Percentiles rank a stretch among this genome's conserved stretches.
These are phyloP conservation scores for Plasmodium gonderi DNA, from an alignment of 169 alveolate species.

Conservation along the genomic window DNA sequence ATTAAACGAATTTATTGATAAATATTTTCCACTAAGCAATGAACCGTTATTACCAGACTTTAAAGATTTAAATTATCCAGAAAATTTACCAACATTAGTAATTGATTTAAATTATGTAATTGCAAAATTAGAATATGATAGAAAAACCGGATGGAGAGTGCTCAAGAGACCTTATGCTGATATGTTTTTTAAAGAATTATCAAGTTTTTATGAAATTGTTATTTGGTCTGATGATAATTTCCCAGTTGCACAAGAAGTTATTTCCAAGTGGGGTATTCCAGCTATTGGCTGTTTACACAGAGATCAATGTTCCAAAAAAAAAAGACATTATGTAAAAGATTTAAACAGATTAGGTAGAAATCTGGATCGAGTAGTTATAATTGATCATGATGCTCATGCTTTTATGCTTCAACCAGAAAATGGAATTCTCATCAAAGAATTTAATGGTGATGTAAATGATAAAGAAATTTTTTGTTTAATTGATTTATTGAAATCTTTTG, in stretches of 20 bases:
- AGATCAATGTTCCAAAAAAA: slow-evolving; percentile 86
- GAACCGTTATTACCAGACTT: slow-evolving; percentile 91
- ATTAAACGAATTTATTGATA: slow-evolving; percentile 69
- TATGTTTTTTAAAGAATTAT: slow-evolving; percentile 87
- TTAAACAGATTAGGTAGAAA: slow-evolving; percentile 89
- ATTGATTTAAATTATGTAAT: slow-evolving; percentile 90
- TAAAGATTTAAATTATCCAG: slow-evolving; percentile 90
- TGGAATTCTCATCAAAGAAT: slow-evolving; percentile 84
- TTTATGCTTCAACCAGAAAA: slow-evolving; percentile 88
- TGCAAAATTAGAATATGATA: slow-evolving; percentile 89
- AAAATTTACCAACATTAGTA: slow-evolving; percentile 92
- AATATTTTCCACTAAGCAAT: slow-evolving; percentile 77
- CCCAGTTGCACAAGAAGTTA: slow-evolving; percentile 91
- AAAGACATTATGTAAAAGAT: slow-evolving; percentile 85
- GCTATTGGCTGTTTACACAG: slow-evolving; percentile 91
- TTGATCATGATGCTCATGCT: slow-evolving; percentile 88
- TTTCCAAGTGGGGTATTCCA: slow-evolving; percentile 92
- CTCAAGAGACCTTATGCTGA: slow-evolving; percentile 95
- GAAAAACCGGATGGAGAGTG: slow-evolving; percentile 91
- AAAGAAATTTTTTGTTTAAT: slow-evolving; percentile 83
- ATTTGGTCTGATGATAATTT: slow-evolving; percentile 93
- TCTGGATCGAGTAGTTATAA: slow-evolving; percentile 86
- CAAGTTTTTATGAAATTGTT: slow-evolving; percentile 93
- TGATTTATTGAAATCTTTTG: slow-evolving; percentile 87
- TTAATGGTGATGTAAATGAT: slow-evolving; percentile 89